Base-by-base conservation (phyloP, 1,284 basidiomycete genomes). In the Erythrobasidium hasegawianum region DNA sequence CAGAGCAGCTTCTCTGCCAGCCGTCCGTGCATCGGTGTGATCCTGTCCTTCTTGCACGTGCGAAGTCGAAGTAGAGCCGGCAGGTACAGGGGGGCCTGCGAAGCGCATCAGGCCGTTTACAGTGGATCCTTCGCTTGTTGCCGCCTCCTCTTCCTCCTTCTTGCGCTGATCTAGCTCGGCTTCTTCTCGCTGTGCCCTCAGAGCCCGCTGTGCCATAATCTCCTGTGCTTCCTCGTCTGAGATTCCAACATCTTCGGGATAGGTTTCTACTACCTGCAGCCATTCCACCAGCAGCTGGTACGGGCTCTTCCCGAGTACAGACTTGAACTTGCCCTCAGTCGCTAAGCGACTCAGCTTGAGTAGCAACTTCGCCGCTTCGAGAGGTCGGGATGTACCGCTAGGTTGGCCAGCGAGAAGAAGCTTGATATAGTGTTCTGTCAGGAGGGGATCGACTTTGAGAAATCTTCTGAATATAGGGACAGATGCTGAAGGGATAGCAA, bases 201-300 rank as follows among this genome's bases (percentile, higher is more conserved):
- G 59, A 0, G 13, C 49, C 2, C 69, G 39, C 18, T 66, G 50
- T 38, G 45, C 41, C 73, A 18, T 71, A 69, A 39, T 49, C 71
- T 76, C 75, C 29, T 75, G 68, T 1, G 75, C 73, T n/a, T 76
- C 87, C 16, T 90, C 86, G n/a, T 88, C 84, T 70, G 88, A 86
- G 74, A 98, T 79, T 0, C 96, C 96, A 68, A 97, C 88, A 57
- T 95, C 89, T 55, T 97, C 95, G 0, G 94, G 86, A 74, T 88
- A 89, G 71, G 87, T 85, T 76, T 97, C 94, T 33, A 90, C 88
- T 2, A 97, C 85, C 47, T 96, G 90, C 40, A 98, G 83, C 83
- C 90, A 98, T 71, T 97, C 91, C 67, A 87, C 85, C 24, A 98
- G 84, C 2, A 98, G 82, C 74, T 97, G 93, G 74, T 96, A 97